A percentile compares a stretch with the other conserved stretches of the same genome.
These are phyloP conservation scores for Phytophthora sansomeana DNA, from an alignment of 352 stramenopile genomes.

Conservation along the genomic window DNA sequence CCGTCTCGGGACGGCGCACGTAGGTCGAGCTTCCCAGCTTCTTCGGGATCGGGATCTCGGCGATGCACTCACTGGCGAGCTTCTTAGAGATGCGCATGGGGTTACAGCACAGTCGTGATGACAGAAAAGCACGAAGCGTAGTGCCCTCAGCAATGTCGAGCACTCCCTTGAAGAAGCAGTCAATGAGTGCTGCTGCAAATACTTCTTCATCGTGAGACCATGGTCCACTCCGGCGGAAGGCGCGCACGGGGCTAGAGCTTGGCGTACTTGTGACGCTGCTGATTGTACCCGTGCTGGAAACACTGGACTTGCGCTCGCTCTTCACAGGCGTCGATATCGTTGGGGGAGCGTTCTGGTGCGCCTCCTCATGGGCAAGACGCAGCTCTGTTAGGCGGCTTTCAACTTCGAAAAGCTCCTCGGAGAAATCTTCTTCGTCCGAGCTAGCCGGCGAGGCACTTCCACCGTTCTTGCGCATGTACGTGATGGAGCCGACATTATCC, in stretches of 20 bases:
- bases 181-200: constrained; percentile 70
- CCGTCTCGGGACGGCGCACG: constrained; percentile 48
- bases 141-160: constrained; percentile 69
- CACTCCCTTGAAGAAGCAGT: constrained; percentile 72
- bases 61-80: constrained; percentile 73
- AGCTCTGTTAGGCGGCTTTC: constrained; percentile 58
- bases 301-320: constrained; percentile 38
- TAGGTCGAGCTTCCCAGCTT: constrained; percentile 76
- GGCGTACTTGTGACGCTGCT: constrained; percentile 29
- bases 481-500: constrained; percentile 63
- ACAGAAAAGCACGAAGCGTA: constrained; percentile 71
- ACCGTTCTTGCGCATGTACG: constrained; percentile 48
- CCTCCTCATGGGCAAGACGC: constrained; percentile 53
- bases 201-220: constrained; percentile 79
- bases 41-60: constrained; percentile 75
- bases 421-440: constrained; percentile 41
- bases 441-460: constrained; percentile 18
- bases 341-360: constrained; percentile 35
- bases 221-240: constrained; percentile 63
- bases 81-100: constrained; percentile 86
- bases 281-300: constrained; percentile 35
- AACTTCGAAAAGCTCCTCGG: constrained; percentile 59
- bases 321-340: constrained; percentile 23
- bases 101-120: constrained; percentile 70
- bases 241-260: constrained; percentile 32